These are phyloP conservation scores for Musa balbisiana DNA, from an alignment of 202 grass and related monocot genomes.

Conservation along the genomic window DNA sequence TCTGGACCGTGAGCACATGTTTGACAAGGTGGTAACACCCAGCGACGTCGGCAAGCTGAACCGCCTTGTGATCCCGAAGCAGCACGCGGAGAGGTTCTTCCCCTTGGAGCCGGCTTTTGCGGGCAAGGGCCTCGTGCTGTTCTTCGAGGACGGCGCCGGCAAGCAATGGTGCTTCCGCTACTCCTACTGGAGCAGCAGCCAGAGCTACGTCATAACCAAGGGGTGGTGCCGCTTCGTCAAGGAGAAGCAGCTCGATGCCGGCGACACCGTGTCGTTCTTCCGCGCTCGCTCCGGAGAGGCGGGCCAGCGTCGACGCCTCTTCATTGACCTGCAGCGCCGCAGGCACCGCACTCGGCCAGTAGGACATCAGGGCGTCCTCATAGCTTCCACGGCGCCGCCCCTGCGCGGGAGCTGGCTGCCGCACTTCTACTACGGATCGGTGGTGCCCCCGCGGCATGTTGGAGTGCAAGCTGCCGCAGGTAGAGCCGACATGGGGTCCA, in stretches of 20 bases:
- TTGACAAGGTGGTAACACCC: constrained; percentile 1
- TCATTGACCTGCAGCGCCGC: constrained; percentile 5
- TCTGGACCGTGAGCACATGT: constrained; percentile 1
- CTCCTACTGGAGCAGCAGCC: constrained; percentile 28
- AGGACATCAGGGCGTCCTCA: not conserved
- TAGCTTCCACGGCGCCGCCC: not conserved
- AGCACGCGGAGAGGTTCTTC: constrained; percentile 7
- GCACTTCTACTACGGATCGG: not conserved
- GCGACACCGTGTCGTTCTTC: constrained; percentile 19
- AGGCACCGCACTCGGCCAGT: not conserved
- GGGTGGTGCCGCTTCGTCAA: constrained; percentile 25
- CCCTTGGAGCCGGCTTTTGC: not conserved
- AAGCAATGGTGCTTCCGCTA: constrained; percentile 22
- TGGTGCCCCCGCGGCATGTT: not conserved
- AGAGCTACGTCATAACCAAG: constrained; percentile 28
- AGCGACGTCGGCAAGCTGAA: constrained; percentile 9
- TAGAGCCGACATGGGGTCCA: not conserved
- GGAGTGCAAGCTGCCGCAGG: not conserved
- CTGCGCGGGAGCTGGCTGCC: not conserved
- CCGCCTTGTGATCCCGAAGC: constrained; percentile 4
- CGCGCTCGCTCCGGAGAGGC: not conserved
- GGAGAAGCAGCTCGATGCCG: constrained; percentile 19
- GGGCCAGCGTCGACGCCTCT: not conserved
- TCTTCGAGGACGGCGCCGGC: constrained; percentile 10
- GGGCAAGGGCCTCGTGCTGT: not conserved